Conservation (phyloP, 495 filamentous ascomycete genomes). For the Pyronema domesticum region DNA sequence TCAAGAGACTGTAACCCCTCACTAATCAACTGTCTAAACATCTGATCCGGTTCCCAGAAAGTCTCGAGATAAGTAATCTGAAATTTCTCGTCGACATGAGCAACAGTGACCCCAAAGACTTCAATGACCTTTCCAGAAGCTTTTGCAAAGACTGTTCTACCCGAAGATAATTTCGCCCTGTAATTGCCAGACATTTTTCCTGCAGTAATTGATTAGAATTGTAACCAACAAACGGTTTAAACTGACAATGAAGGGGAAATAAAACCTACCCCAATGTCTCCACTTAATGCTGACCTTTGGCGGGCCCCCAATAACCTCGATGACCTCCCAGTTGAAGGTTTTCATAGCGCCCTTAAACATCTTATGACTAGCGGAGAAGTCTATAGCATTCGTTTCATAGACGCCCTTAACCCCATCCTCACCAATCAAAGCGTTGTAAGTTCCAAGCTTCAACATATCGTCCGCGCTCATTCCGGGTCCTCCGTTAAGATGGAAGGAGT, state of each 20-base stretch:
- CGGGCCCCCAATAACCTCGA: conserved; percentile 45
- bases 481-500: conserved; percentile 45
- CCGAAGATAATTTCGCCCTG: conserved; percentile 14
- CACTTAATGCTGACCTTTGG: conserved; percentile 43
- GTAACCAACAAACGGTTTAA: neutral
- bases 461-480: conserved; percentile 36
- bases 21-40: conserved; percentile 46
- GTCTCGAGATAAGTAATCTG: conserved; percentile 39
- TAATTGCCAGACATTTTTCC: conserved; percentile 1
- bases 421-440: conserved; percentile 48
- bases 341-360: conserved; percentile 55
- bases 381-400: conserved; percentile 40
- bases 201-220: neutral
- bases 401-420: conserved; percentile 44
- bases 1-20: conserved; percentile 17
- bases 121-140: conserved; percentile 25
- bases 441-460: conserved; percentile 48
- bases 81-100: conserved; percentile 40
- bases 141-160: conserved; percentile 41
- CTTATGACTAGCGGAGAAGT: conserved; percentile 44
- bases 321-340: conserved; percentile 50
- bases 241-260: neutral
- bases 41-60: conserved; percentile 46
- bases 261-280: conserved; percentile 40
- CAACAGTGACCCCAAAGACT: conserved; percentile 39